phyloP scores from a whole-genome alignment of 805 yeast species.

The Candida namnaoensis region DNA sequence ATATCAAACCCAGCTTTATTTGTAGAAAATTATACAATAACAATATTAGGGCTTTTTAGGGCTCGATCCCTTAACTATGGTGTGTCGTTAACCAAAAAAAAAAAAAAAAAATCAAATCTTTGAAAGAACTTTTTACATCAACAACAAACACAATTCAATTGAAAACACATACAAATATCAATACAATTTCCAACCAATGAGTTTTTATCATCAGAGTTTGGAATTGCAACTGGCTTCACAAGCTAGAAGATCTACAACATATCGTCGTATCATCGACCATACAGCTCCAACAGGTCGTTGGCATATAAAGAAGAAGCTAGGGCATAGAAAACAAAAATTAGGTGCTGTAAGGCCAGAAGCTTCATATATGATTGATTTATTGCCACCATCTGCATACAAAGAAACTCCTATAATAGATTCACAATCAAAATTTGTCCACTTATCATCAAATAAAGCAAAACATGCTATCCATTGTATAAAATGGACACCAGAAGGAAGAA shows the following conservation, averaged over 20 bases:
- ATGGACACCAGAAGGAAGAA: slow-evolving; percentile 96
- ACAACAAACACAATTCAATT: no score
- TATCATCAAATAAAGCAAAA: slow-evolving; percentile 83
- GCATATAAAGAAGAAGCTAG: slow-evolving; percentile 37
- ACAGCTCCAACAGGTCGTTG: slow-evolving; percentile 68
- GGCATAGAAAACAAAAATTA: slow-evolving; percentile 28
- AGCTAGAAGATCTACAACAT: slow-evolving; percentile 38
- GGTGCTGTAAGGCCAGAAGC: slow-evolving; percentile 63
- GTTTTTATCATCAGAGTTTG: slow-evolving; percentile 13
- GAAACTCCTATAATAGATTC: slow-evolving; percentile 49
- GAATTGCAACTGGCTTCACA: slow-evolving; percentile 25
- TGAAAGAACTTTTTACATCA: no score
- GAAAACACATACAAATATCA: no score
- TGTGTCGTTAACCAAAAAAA: no score
- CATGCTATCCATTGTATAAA: slow-evolving; percentile 85
- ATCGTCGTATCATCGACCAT: slow-evolving; percentile 69
- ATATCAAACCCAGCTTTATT: no score
- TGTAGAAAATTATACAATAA: no score
- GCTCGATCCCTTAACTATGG: no score
- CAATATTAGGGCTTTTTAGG: no score
- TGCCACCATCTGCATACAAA: slow-evolving; percentile 58
- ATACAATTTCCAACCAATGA: neutral
- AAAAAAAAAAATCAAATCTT: no score
- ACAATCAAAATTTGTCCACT: slow-evolving; percentile 79
- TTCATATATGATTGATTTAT: slow-evolving; percentile 50